Conservation (phyloP, 805 yeast species). For the Ogataea chonburiensis region DNA sequence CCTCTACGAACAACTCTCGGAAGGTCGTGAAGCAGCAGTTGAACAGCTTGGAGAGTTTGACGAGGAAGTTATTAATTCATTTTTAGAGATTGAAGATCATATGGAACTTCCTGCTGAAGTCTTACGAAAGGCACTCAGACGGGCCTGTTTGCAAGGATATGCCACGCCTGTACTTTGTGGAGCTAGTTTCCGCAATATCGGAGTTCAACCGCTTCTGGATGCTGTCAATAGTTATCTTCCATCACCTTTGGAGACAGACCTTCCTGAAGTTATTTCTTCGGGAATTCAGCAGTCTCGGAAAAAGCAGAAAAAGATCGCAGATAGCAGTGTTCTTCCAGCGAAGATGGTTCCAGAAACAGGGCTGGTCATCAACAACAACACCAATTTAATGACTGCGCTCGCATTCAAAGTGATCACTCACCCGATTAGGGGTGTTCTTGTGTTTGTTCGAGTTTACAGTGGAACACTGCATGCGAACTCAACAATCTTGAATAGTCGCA, state of each 20-base stretch:
- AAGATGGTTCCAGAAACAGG: slow-evolving; percentile 44
- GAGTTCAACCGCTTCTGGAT: slow-evolving; percentile 92
- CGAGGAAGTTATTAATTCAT: slow-evolving; percentile 72
- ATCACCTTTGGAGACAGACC: slow-evolving; percentile 63
- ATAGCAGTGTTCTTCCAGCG: slow-evolving; percentile 31
- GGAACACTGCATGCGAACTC: slow-evolving; percentile 69
- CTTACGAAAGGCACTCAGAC: slow-evolving; percentile 60
- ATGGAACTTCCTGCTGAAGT: slow-evolving; percentile 55
- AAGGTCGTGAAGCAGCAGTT: slow-evolving; percentile 70
- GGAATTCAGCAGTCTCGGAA: slow-evolving; percentile 21
- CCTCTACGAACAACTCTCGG: slow-evolving; percentile 46
- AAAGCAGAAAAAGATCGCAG: slow-evolving; percentile 16
- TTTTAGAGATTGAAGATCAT: slow-evolving; percentile 73
- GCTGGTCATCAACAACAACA: slow-evolving; percentile 51
- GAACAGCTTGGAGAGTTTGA: slow-evolving; percentile 85
- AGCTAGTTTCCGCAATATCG: slow-evolving; percentile 86
- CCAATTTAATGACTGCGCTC: slow-evolving; percentile 68
- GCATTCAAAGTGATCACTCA: slow-evolving; percentile 93
- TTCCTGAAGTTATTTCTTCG: slow-evolving; percentile 49
- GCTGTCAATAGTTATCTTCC: slow-evolving; percentile 79
- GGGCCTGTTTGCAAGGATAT: slow-evolving; percentile 54
- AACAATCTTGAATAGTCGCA: slow-evolving; percentile 64
- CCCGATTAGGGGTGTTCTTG: slow-evolving; percentile 76
- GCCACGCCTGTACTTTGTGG: slow-evolving; percentile 89
- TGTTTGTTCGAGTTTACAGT: slow-evolving; percentile 83